Evolutionary conservation across 805 yeast species (phyloP).

Genomic region (Cyberlindnera amylophila): DNA sequence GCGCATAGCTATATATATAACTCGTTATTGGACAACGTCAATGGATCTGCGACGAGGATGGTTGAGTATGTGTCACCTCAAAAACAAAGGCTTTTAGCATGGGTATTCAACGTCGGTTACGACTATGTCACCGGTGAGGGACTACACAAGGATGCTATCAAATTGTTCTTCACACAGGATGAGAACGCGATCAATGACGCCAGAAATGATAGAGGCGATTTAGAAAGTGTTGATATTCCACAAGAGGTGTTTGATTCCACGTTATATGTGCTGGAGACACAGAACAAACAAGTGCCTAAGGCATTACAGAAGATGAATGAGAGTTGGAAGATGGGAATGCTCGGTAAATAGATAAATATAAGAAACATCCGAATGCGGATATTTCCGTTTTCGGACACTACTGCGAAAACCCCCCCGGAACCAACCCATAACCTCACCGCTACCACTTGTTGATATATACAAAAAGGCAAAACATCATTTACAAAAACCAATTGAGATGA

Average conservation of each 20-base stretch:
- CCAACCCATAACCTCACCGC: no score
- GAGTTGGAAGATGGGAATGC: slow-evolving; percentile 1
- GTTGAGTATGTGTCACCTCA: slow-evolving; percentile 27
- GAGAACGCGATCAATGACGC: slow-evolving; percentile 26
- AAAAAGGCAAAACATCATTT: background rate
- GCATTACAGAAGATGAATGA: background rate
- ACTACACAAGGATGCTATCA: slow-evolving; percentile 32
- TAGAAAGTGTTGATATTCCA: slow-evolving; percentile 37
- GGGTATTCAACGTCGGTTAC: slow-evolving; percentile 50
- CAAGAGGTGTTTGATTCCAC: slow-evolving; percentile 31
- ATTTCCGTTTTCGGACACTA: no score
- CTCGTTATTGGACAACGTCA: slow-evolving; percentile 39
- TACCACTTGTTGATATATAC: no score
- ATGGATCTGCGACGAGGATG: slow-evolving; percentile 38
- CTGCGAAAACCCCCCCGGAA: no score
- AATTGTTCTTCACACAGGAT: slow-evolving; percentile 41
- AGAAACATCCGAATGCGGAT: background rate
- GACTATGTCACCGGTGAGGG: slow-evolving; percentile 16
- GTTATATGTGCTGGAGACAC: slow-evolving; percentile 22
- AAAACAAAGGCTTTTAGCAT: slow-evolving; percentile 29
- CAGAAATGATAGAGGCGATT: slow-evolving; percentile 33
- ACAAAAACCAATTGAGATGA: slow-evolving; percentile 7
- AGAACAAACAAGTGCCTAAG: slow-evolving; percentile 27
- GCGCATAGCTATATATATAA: slow-evolving; percentile 37
- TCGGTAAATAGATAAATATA: slow-evolving; percentile 1